phyloP scores from a whole-genome alignment of 2,329 filamentous ascomycete species.

The Chalaropsis thielavioides region DNA sequence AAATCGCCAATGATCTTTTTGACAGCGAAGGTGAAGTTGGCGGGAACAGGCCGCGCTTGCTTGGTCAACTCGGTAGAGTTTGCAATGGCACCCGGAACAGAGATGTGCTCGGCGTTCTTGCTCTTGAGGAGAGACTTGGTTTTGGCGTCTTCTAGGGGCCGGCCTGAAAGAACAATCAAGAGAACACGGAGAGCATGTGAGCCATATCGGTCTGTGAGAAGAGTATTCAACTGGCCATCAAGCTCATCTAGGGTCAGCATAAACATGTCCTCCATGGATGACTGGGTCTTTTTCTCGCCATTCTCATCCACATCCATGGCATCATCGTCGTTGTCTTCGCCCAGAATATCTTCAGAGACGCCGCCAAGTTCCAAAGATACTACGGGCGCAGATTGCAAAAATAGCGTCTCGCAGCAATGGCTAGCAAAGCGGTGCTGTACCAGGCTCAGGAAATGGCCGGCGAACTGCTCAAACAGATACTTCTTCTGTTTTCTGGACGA shows the following conservation, averaged over 20 bases:
- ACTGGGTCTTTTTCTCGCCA: conserved; percentile 27
- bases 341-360: conserved; percentile 30
- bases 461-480: conserved; percentile 71
- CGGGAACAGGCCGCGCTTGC: conserved; percentile 48
- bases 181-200: conserved; percentile 83
- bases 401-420: conserved; percentile 91
- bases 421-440: conserved; percentile 93
- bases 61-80: conserved; percentile 32
- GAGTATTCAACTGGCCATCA: conserved; percentile 66
- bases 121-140: conserved; percentile 69
- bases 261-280: conserved; percentile 73
- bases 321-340: conserved; percentile 27
- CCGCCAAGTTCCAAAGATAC: conserved; percentile 58
- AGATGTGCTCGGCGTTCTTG: conserved; percentile 78
- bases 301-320: conserved; percentile 10
- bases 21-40: conserved; percentile 60
- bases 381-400: conserved; percentile 64
- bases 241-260: conserved; percentile 73
- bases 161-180: conserved; percentile 70
- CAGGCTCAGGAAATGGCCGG: conserved; percentile 72
- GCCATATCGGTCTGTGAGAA: conserved; percentile 77
- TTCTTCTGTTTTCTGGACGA: conserved; percentile 72
- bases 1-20: conserved; percentile 72
- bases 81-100: conserved; percentile 40
- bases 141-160: conserved; percentile 56